A percentile compares a stretch with the other conserved stretches of the same genome.
phyloP scores from a whole-genome alignment of 768 basidiomycete species.

The Phaeolepiota aurea region DNA sequence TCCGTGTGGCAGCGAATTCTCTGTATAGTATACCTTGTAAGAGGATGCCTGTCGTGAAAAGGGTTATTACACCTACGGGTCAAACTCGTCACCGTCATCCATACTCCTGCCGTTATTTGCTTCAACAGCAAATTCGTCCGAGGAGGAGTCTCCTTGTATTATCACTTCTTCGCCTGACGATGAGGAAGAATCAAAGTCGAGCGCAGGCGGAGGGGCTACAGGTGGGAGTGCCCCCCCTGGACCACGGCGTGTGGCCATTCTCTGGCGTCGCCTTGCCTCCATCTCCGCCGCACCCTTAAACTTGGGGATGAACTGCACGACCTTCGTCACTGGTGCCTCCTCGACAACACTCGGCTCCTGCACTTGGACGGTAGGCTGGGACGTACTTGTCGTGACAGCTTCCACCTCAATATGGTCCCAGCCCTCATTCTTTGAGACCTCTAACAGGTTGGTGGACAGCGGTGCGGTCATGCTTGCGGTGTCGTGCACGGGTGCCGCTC shows the following conservation, averaged over 20 bases:
- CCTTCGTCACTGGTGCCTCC: slow-evolving; percentile 40
- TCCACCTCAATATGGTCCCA: slow-evolving; percentile 22
- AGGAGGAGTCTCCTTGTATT: slow-evolving; percentile 36
- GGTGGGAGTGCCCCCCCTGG: slow-evolving; percentile 22
- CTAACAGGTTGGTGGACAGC: slow-evolving; percentile 17
- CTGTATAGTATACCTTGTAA: slow-evolving; percentile 22
- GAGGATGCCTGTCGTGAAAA: too few relatives aligned
- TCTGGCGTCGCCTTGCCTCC: slow-evolving; percentile 60
- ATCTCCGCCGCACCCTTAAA: slow-evolving; percentile 85
- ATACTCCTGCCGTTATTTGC: slow-evolving; percentile 37
- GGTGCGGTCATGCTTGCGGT: slow-evolving; percentile 20
- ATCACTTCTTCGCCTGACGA: slow-evolving; percentile 43
- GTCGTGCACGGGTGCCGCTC: slow-evolving; percentile 23
- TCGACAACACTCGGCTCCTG: slow-evolving; percentile 31
- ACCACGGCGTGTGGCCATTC: slow-evolving; percentile 59
- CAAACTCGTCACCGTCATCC: slow-evolving; percentile 70
- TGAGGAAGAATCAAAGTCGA: slow-evolving; percentile 44
- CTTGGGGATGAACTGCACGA: slow-evolving; percentile 59
- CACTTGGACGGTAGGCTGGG: slow-evolving; percentile 28
- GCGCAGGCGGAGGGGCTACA: slow-evolving; percentile 23
- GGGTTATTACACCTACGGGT: slow-evolving; percentile 73
- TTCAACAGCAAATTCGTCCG: slow-evolving; percentile 45
- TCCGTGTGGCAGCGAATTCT: slow-evolving; percentile 60
- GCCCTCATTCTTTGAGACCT: slow-evolving; percentile 16
- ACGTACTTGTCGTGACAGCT: slow-evolving; percentile 13